These are phyloP conservation scores for Saccharomycopsis fermentans DNA, from an alignment of 805 yeast genomes.

Conservation along the genomic window DNA sequence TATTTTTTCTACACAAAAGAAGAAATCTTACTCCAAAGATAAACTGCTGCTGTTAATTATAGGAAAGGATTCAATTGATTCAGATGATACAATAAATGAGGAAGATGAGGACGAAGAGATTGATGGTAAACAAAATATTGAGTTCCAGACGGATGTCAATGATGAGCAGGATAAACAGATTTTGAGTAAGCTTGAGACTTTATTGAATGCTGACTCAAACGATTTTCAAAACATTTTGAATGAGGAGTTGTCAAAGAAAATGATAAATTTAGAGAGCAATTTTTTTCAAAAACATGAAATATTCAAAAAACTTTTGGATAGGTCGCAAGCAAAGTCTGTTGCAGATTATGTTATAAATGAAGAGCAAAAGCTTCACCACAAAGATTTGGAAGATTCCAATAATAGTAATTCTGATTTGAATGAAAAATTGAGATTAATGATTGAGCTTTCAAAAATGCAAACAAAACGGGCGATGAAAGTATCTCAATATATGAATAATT, in stretches of 20 bases:
- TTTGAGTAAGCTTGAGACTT: not conserved
- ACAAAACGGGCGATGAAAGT: conserved; percentile 35
- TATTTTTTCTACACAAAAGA: not conserved
- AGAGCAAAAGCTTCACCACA: conserved; percentile 2
- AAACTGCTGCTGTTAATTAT: not conserved
- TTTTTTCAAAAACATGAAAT: conserved; percentile 13
- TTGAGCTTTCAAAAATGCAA: conserved; percentile 45
- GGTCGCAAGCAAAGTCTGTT: conserved; percentile 28
- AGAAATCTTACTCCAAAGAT: not conserved
- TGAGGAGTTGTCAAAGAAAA: conserved; percentile 20
- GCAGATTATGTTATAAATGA: conserved; percentile 26
- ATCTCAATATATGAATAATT: conserved; percentile 41
- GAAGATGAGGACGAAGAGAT: not conserved
- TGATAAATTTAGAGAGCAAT: conserved; percentile 18
- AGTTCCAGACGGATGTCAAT: not conserved
- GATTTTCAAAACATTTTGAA: conserved; percentile 3
- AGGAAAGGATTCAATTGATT: not conserved
- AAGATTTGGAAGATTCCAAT: not conserved
- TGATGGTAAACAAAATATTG: not conserved
- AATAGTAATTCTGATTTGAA: conserved; percentile 19
- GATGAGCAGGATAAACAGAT: not conserved
- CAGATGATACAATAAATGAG: not conserved
- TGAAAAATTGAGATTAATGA: conserved; percentile 24
- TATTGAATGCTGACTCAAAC: not conserved
- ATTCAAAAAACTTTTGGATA: conserved; percentile 20